phyloP scores from a whole-genome alignment of 805 yeast species.

The Debaryomyces maramus region DNA sequence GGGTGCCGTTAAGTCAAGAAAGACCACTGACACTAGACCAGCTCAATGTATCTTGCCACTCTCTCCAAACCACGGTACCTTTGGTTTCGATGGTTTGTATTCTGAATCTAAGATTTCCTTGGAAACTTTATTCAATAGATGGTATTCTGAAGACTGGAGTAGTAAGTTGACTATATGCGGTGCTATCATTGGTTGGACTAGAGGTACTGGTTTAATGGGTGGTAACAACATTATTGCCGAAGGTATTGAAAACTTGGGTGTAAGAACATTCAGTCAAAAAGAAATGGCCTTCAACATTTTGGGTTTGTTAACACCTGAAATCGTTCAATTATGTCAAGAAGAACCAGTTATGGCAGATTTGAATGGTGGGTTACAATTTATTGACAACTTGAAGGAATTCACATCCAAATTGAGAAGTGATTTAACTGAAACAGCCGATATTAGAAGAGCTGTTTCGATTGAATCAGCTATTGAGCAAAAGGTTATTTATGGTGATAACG shows the following conservation, averaged over 20 bases:
- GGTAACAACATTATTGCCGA: slow-evolving; percentile 97
- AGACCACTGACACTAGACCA: slow-evolving; percentile 90
- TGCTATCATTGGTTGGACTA: slow-evolving; percentile 99
- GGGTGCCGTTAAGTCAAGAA: slow-evolving; percentile 86
- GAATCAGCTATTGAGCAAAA: slow-evolving; percentile 88
- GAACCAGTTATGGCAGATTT: slow-evolving; percentile 96
- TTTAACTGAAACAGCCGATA: slow-evolving; percentile 77
- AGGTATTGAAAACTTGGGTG: slow-evolving; percentile 94
- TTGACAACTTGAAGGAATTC: slow-evolving; percentile 87
- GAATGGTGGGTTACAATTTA: slow-evolving; percentile 96
- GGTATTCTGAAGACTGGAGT: slow-evolving; percentile 98
- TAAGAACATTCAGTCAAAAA: slow-evolving; percentile 96
- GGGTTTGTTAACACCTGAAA: slow-evolving; percentile 87
- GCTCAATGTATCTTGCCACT: slow-evolving; percentile 96
- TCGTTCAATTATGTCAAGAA: slow-evolving; percentile 84
- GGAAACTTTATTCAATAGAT: slow-evolving; percentile 96
- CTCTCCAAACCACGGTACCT: slow-evolving; percentile 99
- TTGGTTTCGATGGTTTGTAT: slow-evolving; percentile 97
- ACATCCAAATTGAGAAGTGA: slow-evolving; percentile 78
- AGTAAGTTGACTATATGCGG: slow-evolving; percentile 94
- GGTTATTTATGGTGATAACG: slow-evolving; percentile 81
- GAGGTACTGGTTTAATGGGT: slow-evolving; percentile 99
- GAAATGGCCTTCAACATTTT: slow-evolving; percentile 99
- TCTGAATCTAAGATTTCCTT: slow-evolving; percentile 95
- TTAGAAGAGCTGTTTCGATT: slow-evolving; percentile 91